A percentile compares a stretch with the other conserved stretches of the same genome.
Evolutionary conservation across 2,329 filamentous ascomycete genomes (phyloP).

Genomic region (Paecilomyces variotii): DNA sequence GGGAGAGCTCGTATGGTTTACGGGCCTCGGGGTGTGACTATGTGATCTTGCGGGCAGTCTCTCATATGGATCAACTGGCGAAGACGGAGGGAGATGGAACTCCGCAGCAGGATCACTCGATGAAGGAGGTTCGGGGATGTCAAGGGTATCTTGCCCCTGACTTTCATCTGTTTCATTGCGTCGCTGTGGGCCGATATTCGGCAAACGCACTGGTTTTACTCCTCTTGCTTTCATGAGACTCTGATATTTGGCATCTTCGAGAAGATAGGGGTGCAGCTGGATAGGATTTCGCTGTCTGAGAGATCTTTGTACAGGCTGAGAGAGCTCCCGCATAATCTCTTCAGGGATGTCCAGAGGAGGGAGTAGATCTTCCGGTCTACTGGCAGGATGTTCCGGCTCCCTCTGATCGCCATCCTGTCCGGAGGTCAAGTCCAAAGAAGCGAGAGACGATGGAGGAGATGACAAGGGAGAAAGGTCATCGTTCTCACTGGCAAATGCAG

Average conservation of each 20-base stretch:
- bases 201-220: slow-evolving; percentile 33
- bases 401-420: not conserved
- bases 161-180: slow-evolving; percentile 17
- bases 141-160: slow-evolving; percentile 25
- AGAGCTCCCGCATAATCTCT: slow-evolving; percentile 18
- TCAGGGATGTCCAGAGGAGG: slow-evolving; percentile 18
- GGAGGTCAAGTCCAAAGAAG: slow-evolving; percentile 7
- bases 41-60: slow-evolving; percentile 3
- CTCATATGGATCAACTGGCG: slow-evolving; percentile 11
- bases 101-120: slow-evolving; percentile 24
- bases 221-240: slow-evolving; percentile 34
- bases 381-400: not conserved
- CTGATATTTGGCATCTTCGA: slow-evolving; percentile 39
- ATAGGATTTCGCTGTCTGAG: slow-evolving; percentile 40
- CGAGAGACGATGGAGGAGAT: slow-evolving; percentile 24
- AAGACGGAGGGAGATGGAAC: slow-evolving; percentile 22
- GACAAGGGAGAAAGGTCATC: slow-evolving; percentile 27
- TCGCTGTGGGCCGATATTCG: slow-evolving; percentile 7
- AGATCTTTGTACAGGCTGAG: slow-evolving; percentile 21
- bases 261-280: slow-evolving; percentile 40
- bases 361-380: slow-evolving; percentile 10
- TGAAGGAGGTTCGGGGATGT: slow-evolving; percentile 18
- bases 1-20: not conserved
- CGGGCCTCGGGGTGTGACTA: slow-evolving; percentile 1
- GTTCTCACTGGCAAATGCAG: slow-evolving; percentile 7